Evolutionary conservation across 208 protist species (phyloP), one percentile per base, ranked within the genome.

Genomic region (Trypanosoma brucei): DNA sequence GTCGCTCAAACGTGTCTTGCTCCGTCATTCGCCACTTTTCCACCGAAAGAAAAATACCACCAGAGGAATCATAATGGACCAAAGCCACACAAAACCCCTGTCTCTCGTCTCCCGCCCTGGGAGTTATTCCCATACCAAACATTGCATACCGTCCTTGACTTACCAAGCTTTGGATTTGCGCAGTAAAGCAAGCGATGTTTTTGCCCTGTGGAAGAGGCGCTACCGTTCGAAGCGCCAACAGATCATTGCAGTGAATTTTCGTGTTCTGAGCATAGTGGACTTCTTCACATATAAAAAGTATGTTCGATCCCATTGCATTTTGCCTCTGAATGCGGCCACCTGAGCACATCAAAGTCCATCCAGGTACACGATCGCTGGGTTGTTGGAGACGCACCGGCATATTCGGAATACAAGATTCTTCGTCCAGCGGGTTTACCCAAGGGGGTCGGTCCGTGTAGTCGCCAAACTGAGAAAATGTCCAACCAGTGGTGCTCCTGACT

Each of bases 11-110:
- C 22, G 52, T 65, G 40, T 68, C 68, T 6, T 68, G 2, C 22
- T 73, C 60, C 39, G 68, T 68, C 44, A 74, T 49, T 60, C 55
- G 61, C 68, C 68, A 74, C 37, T 55, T 49, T 48, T 74, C 68
- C 3, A 74, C 68, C 14, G 68, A 74, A 40, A 74, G 30, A 68
- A 74, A 74, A 40, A 58, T 30, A 35, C 54, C 61, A 39, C 68
- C 68, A 34, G 56, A 63, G 38, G 59, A 14, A 36, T 74, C 68
- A 62, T 56, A 74, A 60, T 67, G 60, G n/a, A 74, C 38, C 56
- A 68, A 39, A 46, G 56, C 46, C 46, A 63, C 35, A 14, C 53
- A 34, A 68, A 74, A 62, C 1, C 68, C 68, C 37, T 36, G 8
- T 49, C 50, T 54, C 50, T 68, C 60, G 34, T 66, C 68, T 48